A percentile compares a stretch with the other conserved stretches of the same genome.
Evolutionary conservation across 1,284 basidiomycete genomes (phyloP).

Genomic region (Chondrostereum purpureum): DNA sequence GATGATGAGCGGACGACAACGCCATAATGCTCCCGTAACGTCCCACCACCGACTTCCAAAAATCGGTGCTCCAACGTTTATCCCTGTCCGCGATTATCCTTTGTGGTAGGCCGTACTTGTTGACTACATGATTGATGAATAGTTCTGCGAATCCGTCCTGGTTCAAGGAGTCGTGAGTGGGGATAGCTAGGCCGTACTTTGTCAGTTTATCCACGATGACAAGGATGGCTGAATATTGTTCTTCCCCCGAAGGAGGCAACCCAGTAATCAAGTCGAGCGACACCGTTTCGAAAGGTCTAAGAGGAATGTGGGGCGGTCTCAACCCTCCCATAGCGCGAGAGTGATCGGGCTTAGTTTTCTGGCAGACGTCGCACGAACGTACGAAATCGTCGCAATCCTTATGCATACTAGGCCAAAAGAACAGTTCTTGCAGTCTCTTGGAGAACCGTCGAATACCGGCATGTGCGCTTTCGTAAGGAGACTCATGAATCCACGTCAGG

Average conservation of each 20-base stretch:
- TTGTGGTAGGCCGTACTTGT: slow-evolving; percentile 18
- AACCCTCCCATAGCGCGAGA: not conserved
- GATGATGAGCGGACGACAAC: slow-evolving; percentile 18
- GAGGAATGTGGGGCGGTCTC: not conserved
- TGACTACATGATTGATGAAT: slow-evolving; percentile 17
- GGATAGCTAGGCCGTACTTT: slow-evolving; percentile 30
- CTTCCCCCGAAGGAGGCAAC: not conserved
- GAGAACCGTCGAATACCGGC: not conserved
- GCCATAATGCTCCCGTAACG: slow-evolving; percentile 2
- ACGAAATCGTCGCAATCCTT: not conserved
- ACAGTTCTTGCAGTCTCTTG: not conserved
- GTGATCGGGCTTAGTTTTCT: not conserved
- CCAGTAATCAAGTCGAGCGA: slow-evolving; percentile 2
- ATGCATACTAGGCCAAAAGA: slow-evolving; percentile 1
- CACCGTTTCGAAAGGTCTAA: slow-evolving; percentile 1
- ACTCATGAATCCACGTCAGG: not conserved
- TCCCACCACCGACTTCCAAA: slow-evolving; percentile 18
- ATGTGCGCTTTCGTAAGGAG: not conserved
- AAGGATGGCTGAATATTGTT: no score
- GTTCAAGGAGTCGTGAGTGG: slow-evolving; percentile 13
- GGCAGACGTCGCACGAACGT: not conserved
- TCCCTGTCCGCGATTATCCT: slow-evolving; percentile 23
- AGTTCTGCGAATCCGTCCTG: slow-evolving; percentile 13
- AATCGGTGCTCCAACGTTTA: slow-evolving; percentile 18
- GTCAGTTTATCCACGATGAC: no score